These are phyloP conservation scores for Botryotinia calthae DNA, from an alignment of 2,329 filamentous ascomycete genomes.

Conservation along the genomic window DNA sequence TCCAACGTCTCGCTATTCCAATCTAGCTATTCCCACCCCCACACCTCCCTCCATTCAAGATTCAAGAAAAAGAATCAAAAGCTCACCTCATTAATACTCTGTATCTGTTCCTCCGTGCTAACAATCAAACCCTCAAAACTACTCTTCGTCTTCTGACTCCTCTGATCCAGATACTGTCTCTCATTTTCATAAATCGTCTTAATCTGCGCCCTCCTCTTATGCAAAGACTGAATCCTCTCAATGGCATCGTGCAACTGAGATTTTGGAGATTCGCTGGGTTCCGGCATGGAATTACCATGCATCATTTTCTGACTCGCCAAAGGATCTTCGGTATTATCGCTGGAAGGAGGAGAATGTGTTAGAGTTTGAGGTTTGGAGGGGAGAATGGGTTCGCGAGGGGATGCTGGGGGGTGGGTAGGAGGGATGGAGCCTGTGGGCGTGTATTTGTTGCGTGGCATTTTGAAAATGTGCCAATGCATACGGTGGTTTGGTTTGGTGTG, in stretches of 20 bases:
- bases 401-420: not conserved
- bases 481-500: not conserved
- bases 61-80: not conserved
- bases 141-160: conserved; percentile 21
- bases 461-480: conserved; percentile 13
- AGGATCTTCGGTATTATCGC: conserved; percentile 14
- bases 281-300: conserved; percentile 15
- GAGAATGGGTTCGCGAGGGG: conserved; percentile 7
- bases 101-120: conserved; percentile 22
- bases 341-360: conserved; percentile 4
- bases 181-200: conserved; percentile 21
- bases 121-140: conserved; percentile 21
- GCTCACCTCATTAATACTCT: conserved; percentile 21
- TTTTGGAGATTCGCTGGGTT: conserved; percentile 16
- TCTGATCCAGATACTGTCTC: conserved; percentile 15
- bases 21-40: not conserved
- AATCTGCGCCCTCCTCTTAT: conserved; percentile 14
- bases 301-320: conserved; percentile 10
- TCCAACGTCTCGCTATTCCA: not conserved
- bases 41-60: not conserved
- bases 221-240: conserved; percentile 18
- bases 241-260: conserved; percentile 19
- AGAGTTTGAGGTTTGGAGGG: conserved; percentile 11
- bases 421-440: not conserved
- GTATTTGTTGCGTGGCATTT: conserved; percentile 21